These are phyloP conservation scores for Arctostaphylos glauca DNA, from an alignment of 148 eudicot species.

Conservation along the genomic window DNA sequence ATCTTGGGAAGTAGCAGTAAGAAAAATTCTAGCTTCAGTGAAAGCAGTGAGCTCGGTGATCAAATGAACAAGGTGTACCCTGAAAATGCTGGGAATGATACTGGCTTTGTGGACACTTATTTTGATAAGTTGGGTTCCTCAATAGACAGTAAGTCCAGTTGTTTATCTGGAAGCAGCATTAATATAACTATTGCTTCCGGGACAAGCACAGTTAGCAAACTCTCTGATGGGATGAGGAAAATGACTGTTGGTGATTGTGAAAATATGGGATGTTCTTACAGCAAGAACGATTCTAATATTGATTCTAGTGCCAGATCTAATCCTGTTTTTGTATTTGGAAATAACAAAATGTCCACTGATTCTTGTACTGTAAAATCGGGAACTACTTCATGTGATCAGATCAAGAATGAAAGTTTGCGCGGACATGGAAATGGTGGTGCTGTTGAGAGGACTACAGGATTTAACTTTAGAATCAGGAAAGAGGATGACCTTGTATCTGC, in stretches of 20 bases:
- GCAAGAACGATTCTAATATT: neutral
- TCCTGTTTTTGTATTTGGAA: conserved; percentile 41
- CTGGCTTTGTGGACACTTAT: conserved; percentile 16
- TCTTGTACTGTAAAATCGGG: conserved; percentile 22
- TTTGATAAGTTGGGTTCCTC: conserved; percentile 6
- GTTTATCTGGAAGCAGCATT: conserved; percentile 14
- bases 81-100: conserved; percentile 18
- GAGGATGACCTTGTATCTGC: conserved; percentile 38
- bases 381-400: conserved; percentile 22
- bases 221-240: conserved; percentile 55
- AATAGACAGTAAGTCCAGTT: conserved; percentile 12
- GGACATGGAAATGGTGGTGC: conserved; percentile 15
- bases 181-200: conserved; percentile 11
- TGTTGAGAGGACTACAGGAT: conserved; percentile 21
- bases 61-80: conserved; percentile 20
- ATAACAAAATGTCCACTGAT: conserved; percentile 23
- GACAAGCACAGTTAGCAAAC: conserved; percentile 27
- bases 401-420: conserved; percentile 17
- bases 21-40: conserved; percentile 6
- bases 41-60: conserved; percentile 11
- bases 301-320: conserved; percentile 17
- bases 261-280: conserved; percentile 22
- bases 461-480: conserved; percentile 14
- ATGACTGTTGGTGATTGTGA: conserved; percentile 42
- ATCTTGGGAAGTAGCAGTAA: conserved; percentile 25